These are phyloP conservation scores for Toxicodendron radicans DNA, from an alignment of 345 rosid species.

Conservation along the genomic window DNA sequence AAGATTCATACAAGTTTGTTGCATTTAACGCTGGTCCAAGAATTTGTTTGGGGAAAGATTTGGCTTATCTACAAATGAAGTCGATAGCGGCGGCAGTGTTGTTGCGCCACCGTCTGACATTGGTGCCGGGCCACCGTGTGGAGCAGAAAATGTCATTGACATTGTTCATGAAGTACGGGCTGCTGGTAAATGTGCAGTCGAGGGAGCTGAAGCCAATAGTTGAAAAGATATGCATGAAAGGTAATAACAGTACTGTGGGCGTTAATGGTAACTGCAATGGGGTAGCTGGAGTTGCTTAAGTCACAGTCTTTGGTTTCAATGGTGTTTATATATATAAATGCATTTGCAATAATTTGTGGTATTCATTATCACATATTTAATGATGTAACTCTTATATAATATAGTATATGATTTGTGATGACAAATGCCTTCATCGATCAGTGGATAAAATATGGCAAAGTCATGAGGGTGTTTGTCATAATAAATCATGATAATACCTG, in stretches of 20 bases:
- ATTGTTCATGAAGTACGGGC: constrained; percentile 75
- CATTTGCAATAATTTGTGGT: too few relatives aligned
- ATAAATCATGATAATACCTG: not conserved
- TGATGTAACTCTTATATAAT: not conserved
- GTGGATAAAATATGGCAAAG: not conserved
- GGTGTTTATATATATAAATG: not conserved
- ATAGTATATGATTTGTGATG: not conserved
- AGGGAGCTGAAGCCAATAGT: constrained; percentile 42
- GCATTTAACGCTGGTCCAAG: constrained; percentile 82
- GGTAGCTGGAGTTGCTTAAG: constrained; percentile 14
- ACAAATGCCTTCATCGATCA: not conserved
- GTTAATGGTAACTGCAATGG: not conserved
- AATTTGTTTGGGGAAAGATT: constrained; percentile 64
- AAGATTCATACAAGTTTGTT: constrained; percentile 52
- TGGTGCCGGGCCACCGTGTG: constrained; percentile 61
- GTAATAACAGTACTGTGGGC: not conserved
- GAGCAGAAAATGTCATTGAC: constrained; percentile 84
- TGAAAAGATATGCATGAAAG: constrained; percentile 26
- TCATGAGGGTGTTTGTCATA: not conserved
- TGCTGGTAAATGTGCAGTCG: constrained; percentile 43
- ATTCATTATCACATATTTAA: too few relatives aligned
- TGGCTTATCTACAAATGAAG: constrained; percentile 76
- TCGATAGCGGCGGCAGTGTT: constrained; percentile 66
- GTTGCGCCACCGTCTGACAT: constrained; percentile 51
- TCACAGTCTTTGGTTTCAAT: not conserved